Evolutionary conservation across 768 basidiomycete genomes (phyloP), one percentile per base, ranked within the genome.

Genomic region (Dioszegia aurantiaca): DNA sequence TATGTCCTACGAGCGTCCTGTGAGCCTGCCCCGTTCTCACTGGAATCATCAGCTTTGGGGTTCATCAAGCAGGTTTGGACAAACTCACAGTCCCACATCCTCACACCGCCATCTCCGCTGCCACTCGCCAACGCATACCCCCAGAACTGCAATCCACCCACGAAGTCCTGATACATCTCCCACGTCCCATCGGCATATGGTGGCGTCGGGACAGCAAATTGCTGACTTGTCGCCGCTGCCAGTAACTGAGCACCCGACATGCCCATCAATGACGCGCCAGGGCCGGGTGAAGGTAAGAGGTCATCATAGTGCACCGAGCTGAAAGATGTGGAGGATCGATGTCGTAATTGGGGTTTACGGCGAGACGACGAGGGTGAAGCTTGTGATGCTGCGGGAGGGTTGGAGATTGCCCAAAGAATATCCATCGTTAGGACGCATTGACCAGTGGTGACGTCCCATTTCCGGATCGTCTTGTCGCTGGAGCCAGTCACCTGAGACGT

Each of bases 391-490:
- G 57, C 49, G 12, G 75, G 67, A 5, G 86, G 86, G 77, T 98
- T 94, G 10, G 90, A 91, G 65, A 98, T 94, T 1, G 94, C 95
- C 95, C 95, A 99, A 24, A 99, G 85, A 63, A 99, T 95, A 77
- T 99, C 95, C 95, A 99, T 99, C 23, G 94, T 94, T 81, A 95
- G 87, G 44, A 98, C 87, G 77, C 95, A 99, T 80, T 98, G 95
- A 6, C 94, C 95, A 0, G 95, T 98, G 19, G 83, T 84, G 54
- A 98, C 83, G 73, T 98, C 95, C 95, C 95, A 99, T 74, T 98
- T 94, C 2, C 95, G 89, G 55, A 99, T 82, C 0, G 95, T 99
- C 78, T 97, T 97, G 79, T 99, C 95, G 3, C 90, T 91, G 4
- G 95, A 94, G 31, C 95, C 95, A 8, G 93, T 97, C 12, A 98